Conservation (phyloP, 1,139 yeast genomes). For the Geotrichum carabidarum region DNA sequence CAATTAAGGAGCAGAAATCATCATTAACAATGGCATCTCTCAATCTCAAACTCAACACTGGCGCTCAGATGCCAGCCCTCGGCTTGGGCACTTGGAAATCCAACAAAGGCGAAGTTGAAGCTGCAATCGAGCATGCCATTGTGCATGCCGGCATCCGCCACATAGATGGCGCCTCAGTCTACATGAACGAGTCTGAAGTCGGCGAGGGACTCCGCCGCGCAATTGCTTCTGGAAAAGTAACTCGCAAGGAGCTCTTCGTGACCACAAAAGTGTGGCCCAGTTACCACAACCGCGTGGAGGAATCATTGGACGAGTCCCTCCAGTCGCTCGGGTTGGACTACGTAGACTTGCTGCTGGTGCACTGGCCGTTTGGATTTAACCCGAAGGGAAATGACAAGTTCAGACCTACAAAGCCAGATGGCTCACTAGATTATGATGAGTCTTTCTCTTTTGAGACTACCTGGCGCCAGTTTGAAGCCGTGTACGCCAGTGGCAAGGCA, state of each 20-base stretch:
- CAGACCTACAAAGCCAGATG: slow-evolving; percentile 43
- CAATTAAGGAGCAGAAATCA: too few species aligned
- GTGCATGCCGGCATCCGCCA: slow-evolving; percentile 50
- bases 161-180: slow-evolving; percentile 57
- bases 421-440: slow-evolving; percentile 42
- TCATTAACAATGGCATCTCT: slow-evolving; percentile 18
- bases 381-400: slow-evolving; percentile 41
- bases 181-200: slow-evolving; percentile 54
- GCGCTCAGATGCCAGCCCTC: slow-evolving; percentile 44
- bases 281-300: slow-evolving; percentile 57
- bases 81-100: slow-evolving; percentile 64
- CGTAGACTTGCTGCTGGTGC: slow-evolving; percentile 77
- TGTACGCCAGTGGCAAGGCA: slow-evolving; percentile 53
- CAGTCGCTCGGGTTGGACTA: slow-evolving; percentile 68
- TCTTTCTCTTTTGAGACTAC: slow-evolving; percentile 60
- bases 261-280: slow-evolving; percentile 80
- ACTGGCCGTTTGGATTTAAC: slow-evolving; percentile 73
- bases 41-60: slow-evolving; percentile 34
- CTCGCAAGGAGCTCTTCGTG: slow-evolving; percentile 63
- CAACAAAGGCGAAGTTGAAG: slow-evolving; percentile 37
- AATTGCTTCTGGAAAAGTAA: slow-evolving; percentile 25
- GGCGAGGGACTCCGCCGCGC: slow-evolving; percentile 42
- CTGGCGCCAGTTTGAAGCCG: slow-evolving; percentile 62
- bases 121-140: slow-evolving; percentile 27
- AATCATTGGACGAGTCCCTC: slow-evolving; percentile 59